These are phyloP conservation scores for Xerocomus spinulosus DNA, from an alignment of 768 basidiomycete genomes.

Conservation along the genomic window DNA sequence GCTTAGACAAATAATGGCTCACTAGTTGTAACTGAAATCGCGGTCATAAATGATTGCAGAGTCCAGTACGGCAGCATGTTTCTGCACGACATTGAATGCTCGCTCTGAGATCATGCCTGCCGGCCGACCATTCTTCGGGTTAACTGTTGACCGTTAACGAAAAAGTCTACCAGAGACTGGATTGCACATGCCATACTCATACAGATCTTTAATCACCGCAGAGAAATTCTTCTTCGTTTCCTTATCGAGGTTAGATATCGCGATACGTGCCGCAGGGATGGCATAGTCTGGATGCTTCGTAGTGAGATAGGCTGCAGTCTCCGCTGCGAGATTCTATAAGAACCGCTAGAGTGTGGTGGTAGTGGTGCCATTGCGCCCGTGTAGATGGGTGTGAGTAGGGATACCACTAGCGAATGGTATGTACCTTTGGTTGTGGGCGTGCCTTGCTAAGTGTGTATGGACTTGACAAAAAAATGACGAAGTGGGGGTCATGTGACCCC, in stretches of 20 bases:
- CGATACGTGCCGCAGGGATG: constrained; percentile 95
- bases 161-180: background rate
- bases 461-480: no score
- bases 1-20: constrained; percentile 24
- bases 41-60: constrained; percentile 97
- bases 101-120: constrained; percentile 91
- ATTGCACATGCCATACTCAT: constrained; percentile 68
- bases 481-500: no score
- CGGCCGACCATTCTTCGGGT: constrained; percentile 87
- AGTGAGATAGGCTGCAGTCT: constrained; percentile 96
- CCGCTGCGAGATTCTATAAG: constrained; percentile 95
- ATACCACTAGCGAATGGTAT: no score
- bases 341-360: no score
- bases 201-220: constrained; percentile 85
- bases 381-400: no score
- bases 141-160: constrained; percentile 48
- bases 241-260: constrained; percentile 98
- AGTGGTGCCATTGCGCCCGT: no score
- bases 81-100: constrained; percentile 76
- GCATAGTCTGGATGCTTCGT: constrained; percentile 98
- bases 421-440: no score
- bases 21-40: constrained; percentile 97
- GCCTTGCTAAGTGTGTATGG: no score
- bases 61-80: constrained; percentile 78
- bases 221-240: constrained; percentile 98